Conservation (phyloP, 1,284 basidiomycete species). For the Boletus mariae region DNA sequence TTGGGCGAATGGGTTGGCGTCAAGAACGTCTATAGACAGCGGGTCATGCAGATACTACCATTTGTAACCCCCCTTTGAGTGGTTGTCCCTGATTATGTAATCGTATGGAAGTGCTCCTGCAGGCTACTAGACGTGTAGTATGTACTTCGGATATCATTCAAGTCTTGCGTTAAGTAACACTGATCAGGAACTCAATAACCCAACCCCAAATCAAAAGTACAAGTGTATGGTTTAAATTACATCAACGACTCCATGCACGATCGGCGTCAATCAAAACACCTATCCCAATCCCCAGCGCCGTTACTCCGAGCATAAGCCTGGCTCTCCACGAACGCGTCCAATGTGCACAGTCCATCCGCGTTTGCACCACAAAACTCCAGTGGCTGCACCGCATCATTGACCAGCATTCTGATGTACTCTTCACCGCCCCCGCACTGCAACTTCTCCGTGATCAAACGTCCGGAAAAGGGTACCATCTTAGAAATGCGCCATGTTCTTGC, state of each 20-base stretch:
- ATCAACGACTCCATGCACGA: not conserved
- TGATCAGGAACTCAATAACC: too few relatives aligned
- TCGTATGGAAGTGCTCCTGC: not conserved
- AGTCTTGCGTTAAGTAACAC: too few relatives aligned
- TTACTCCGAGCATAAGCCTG: conserved; percentile 63
- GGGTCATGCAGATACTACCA: not conserved
- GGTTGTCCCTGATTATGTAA: not conserved
- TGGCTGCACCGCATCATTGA: conserved; percentile 65
- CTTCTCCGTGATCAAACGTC: conserved; percentile 61
- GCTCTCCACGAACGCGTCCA: conserved; percentile 67
- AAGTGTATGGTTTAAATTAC: too few relatives aligned
- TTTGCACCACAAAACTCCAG: conserved; percentile 56
- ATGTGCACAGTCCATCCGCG: conserved; percentile 55
- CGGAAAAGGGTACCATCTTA: conserved; percentile 64
- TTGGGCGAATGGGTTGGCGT: conserved; percentile 2
- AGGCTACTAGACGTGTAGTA: too few relatives aligned
- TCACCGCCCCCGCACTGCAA: conserved; percentile 41
- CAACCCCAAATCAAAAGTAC: too few relatives aligned
- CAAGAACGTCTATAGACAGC: conserved; percentile 4
- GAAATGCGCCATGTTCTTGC: conserved; percentile 54
- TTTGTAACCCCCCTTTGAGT: conserved; percentile 10
- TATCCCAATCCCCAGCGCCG: conserved; percentile 65
- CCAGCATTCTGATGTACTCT: conserved; percentile 57
- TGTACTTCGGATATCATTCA: too few relatives aligned
- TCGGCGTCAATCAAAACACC: not conserved